phyloP scores from a whole-genome alignment of 2,329 filamentous ascomycete species.

The Colletotrichum gloeosporioides region DNA sequence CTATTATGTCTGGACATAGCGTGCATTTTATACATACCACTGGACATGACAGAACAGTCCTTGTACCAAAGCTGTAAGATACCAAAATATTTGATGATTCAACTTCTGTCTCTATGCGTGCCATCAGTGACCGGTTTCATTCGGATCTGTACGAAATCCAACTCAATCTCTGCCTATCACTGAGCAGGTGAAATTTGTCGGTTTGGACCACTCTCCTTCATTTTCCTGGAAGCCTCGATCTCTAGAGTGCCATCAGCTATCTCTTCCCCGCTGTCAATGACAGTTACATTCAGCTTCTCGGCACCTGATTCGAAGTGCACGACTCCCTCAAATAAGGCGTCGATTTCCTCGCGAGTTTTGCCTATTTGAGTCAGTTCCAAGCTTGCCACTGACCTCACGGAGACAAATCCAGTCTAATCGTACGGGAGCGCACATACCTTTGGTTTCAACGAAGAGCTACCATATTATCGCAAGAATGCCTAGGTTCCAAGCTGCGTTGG shows the following conservation, averaged over 20 bases:
- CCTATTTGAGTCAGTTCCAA: background rate
- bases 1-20: background rate
- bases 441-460: background rate
- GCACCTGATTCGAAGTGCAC: background rate
- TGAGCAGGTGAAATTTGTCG: background rate
- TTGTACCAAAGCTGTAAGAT: background rate
- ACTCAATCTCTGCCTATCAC: background rate
- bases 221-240: background rate
- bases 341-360: background rate
- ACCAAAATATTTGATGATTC: background rate
- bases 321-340: background rate
- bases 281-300: background rate
- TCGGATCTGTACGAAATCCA: background rate
- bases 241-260: background rate
- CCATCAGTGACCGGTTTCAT: background rate
- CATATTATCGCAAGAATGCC: background rate
- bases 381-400: background rate
- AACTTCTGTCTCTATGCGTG: background rate
- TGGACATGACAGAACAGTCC: background rate
- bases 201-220: background rate
- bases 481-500: background rate
- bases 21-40: background rate
- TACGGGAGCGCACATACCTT: background rate
- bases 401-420: background rate
- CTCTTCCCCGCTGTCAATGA: background rate